These are phyloP conservation scores for Torulaspora gathmanii DNA, from an alignment of 805 yeast species.

Conservation along the genomic window DNA sequence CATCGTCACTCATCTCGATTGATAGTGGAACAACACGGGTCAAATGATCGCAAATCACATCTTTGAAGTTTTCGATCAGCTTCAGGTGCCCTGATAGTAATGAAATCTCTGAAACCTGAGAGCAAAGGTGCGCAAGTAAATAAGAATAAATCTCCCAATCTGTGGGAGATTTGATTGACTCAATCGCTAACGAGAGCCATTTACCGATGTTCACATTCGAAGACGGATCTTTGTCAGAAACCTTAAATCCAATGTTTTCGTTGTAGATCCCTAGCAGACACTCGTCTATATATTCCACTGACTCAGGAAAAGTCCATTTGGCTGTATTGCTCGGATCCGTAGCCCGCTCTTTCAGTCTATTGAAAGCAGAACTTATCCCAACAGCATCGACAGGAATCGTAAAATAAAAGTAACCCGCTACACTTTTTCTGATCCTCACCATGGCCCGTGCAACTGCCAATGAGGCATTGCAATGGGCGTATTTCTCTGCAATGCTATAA, in stretches of 20 bases:
- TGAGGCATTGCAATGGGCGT: conserved; percentile 37
- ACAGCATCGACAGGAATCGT: conserved; percentile 56
- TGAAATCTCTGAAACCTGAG: conserved; percentile 57
- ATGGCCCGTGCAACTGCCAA: conserved; percentile 50
- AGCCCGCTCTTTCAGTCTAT: conserved; percentile 35
- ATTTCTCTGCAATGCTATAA: conserved; percentile 37
- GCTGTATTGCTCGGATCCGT: conserved; percentile 24
- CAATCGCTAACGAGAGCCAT: conserved; percentile 50
- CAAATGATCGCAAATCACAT: conserved; percentile 56
- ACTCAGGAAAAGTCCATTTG: conserved; percentile 62
- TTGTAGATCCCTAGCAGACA: conserved; percentile 42
- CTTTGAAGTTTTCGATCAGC: conserved; percentile 41
- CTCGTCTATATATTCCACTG: conserved; percentile 44
- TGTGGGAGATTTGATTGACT: conserved; percentile 47
- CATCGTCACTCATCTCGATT: conserved; percentile 40
- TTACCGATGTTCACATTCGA: conserved; percentile 40
- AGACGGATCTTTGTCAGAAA: conserved; percentile 19
- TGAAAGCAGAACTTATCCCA: conserved; percentile 57
- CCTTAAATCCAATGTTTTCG: conserved; percentile 17
- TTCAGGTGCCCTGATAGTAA: conserved; percentile 45
- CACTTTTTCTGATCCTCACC: conserved; percentile 49
- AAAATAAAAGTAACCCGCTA: conserved; percentile 44
- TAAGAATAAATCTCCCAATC: conserved; percentile 72
- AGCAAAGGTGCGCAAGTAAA: conserved; percentile 61
- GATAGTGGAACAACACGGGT: conserved; percentile 44